These are phyloP conservation scores for Phytophthora cactorum DNA, from an alignment of 352 stramenopile genomes.

Conservation along the genomic window DNA sequence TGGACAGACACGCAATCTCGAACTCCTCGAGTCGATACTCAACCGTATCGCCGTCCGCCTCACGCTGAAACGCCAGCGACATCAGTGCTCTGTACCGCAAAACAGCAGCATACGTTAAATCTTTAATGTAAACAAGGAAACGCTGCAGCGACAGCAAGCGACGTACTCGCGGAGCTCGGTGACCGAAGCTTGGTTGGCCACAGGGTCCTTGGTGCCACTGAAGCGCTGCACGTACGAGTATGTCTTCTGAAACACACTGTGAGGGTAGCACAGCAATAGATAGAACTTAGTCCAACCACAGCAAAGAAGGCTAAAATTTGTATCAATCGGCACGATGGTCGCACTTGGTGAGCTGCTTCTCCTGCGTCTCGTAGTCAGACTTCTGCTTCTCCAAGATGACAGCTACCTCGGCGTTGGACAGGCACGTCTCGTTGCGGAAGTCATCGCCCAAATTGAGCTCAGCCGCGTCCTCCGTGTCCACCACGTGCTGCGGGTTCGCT, in stretches of 20 bases:
- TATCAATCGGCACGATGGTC: constrained; percentile 6
- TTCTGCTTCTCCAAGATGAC: constrained; percentile 93
- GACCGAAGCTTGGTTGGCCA: constrained; percentile 91
- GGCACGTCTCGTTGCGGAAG: constrained; percentile 89
- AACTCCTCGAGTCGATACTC: constrained; percentile 90
- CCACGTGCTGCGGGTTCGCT: constrained; percentile 85
- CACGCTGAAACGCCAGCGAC: constrained; percentile 84
- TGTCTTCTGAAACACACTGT: constrained; percentile 91
- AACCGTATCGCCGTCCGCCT: constrained; percentile 70
- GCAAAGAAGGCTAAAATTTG: background rate
- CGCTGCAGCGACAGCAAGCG: background rate
- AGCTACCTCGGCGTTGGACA: constrained; percentile 90
- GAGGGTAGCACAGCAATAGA: background rate
- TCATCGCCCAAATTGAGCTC: constrained; percentile 90
- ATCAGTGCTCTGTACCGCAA: constrained; percentile 69
- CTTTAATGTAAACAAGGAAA: background rate
- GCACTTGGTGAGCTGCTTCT: constrained; percentile 89
- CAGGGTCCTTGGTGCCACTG: constrained; percentile 90
- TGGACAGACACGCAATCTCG: constrained; percentile 90
- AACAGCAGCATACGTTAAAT: background rate
- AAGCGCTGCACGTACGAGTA: constrained; percentile 93
- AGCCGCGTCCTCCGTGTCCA: constrained; percentile 91
- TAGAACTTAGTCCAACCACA: background rate
- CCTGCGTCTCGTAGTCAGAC: constrained; percentile 90
- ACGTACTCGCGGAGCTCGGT: constrained; percentile 89